Evolutionary conservation across 768 basidiomycete genomes (phyloP), one percentile per base, ranked within the genome.

Genomic region (Rhodotorula babjevae): DNA sequence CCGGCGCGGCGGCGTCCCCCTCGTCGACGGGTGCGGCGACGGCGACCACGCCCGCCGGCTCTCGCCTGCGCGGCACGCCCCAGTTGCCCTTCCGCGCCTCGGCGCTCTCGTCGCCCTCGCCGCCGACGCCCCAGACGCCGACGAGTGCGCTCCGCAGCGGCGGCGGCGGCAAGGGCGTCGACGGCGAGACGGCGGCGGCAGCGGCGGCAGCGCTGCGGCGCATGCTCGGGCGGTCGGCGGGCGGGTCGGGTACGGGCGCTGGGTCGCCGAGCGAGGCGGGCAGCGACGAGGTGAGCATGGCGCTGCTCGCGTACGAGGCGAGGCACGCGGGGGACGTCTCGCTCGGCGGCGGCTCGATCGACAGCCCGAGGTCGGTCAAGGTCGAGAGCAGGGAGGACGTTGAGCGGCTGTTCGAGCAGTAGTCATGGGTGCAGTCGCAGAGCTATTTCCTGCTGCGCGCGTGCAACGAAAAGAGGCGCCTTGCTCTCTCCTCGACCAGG

Each of bases 71-170:
- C 60, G n/a, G 27, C 12, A 6, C 60, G 18, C n/a, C 61, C 58
- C 40, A 52, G 0, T 72, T 68, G 21, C 67, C 74, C 16, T 64
- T 72, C 61, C 70, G 68, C 46, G 57, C 70, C 27, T 75, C 74
- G 10, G 63, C 70, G 0, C 61, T 68, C 60, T 53, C 59, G 1
- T 68, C 67, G 2, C 46, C 49, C 4, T 36, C 44, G 0, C 67
- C 63, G 14, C 67, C 72, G 27, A 73, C 72, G 18, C 72, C 72
- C 16, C 72, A 66, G 47, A 73, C 72, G 23, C 72, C 67, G 3
- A 57, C 72, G 12, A 58, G 53, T 0, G 67, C 64, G 9, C 52
- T 68, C 19, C 63, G 53, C 40, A 2, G 61, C 47, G 7, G 14
- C 44, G n/a, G 36, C 29, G 27, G 12, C 11, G 53, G 21, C 27